A percentile compares a stretch with the other conserved stretches of the same genome.
Evolutionary conservation across 768 basidiomycete species (phyloP).

Genomic region (Antrodiella citrinella): DNA sequence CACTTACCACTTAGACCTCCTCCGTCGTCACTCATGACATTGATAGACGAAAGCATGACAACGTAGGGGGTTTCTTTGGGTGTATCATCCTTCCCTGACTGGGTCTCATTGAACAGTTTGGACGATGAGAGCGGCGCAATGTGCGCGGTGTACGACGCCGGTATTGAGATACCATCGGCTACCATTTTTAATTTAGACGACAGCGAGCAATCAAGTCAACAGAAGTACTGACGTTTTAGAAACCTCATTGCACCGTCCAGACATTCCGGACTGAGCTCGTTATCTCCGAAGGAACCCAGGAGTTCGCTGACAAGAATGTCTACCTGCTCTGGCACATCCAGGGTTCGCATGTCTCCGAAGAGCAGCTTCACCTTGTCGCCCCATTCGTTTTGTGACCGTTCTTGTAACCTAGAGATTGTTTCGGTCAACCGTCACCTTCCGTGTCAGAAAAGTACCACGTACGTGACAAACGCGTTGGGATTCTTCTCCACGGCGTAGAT

Average conservation of each 20-base stretch:
- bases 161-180: slow-evolving; percentile 95
- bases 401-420: slow-evolving; percentile 59
- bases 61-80: slow-evolving; percentile 93
- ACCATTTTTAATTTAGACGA: no score
- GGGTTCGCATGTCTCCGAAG: slow-evolving; percentile 90
- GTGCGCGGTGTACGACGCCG: slow-evolving; percentile 91
- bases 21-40: slow-evolving; percentile 75
- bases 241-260: slow-evolving; percentile 93
- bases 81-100: slow-evolving; percentile 55
- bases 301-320: slow-evolving; percentile 96
- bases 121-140: slow-evolving; percentile 92
- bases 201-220: slow-evolving; percentile 7
- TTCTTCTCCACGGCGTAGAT: slow-evolving; percentile 96
- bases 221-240: slow-evolving; percentile 63
- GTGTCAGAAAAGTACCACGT: slow-evolving; percentile 24
- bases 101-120: slow-evolving; percentile 83
- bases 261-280: slow-evolving; percentile 97
- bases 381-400: slow-evolving; percentile 79
- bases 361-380: slow-evolving; percentile 67
- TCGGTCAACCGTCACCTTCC: neutral
- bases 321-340: slow-evolving; percentile 77
- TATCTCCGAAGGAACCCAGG: slow-evolving; percentile 95
- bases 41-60: slow-evolving; percentile 95
- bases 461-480: slow-evolving; percentile 93
- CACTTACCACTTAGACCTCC: slow-evolving; percentile 55